These are phyloP conservation scores for Coleophoma eucalyptorum DNA, from an alignment of 2,329 filamentous ascomycete genomes.

Conservation along the genomic window DNA sequence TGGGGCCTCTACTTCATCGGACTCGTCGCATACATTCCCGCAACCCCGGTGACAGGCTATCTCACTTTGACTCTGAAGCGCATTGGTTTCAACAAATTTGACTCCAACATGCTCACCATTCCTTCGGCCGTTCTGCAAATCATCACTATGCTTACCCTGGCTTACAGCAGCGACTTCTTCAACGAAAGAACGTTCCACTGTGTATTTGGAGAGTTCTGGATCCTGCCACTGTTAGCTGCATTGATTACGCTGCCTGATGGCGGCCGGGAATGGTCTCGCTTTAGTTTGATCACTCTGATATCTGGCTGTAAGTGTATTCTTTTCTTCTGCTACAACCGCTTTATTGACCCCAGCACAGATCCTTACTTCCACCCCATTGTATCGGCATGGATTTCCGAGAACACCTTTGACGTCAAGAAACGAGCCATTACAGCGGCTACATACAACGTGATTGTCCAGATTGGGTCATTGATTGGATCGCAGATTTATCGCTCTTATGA, in stretches of 20 bases:
- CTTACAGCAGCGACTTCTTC: constrained; percentile 50
- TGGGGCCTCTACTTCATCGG: constrained; percentile 47
- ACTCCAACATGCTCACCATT: constrained; percentile 60
- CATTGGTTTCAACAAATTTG: constrained; percentile 53
- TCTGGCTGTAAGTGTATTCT: constrained; percentile 33
- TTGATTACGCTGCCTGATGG: constrained; percentile 44
- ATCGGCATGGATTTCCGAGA: constrained; percentile 45
- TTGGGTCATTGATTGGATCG: constrained; percentile 34
- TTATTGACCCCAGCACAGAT: constrained; percentile 16
- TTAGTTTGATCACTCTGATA: constrained; percentile 46
- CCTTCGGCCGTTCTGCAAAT: constrained; percentile 54
- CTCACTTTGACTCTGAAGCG: constrained; percentile 51
- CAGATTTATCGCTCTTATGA: constrained; percentile 50
- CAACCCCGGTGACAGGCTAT: constrained; percentile 43
- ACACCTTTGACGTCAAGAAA: constrained; percentile 46
- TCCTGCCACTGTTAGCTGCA: constrained; percentile 45
- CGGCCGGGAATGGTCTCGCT: constrained; percentile 48
- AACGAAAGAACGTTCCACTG: constrained; percentile 51
- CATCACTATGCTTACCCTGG: constrained; percentile 48
- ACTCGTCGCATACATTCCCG: constrained; percentile 44
- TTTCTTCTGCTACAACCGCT: background rate
- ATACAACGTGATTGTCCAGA: constrained; percentile 44
- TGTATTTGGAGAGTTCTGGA: constrained; percentile 48
- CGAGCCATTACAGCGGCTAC: constrained; percentile 42
- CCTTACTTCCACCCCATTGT: constrained; percentile 56